A percentile compares a stretch with the other conserved stretches of the same genome.
phyloP scores from a whole-genome alignment of 2,329 filamentous ascomycete species.

The Magnaporthiopsis poae region DNA sequence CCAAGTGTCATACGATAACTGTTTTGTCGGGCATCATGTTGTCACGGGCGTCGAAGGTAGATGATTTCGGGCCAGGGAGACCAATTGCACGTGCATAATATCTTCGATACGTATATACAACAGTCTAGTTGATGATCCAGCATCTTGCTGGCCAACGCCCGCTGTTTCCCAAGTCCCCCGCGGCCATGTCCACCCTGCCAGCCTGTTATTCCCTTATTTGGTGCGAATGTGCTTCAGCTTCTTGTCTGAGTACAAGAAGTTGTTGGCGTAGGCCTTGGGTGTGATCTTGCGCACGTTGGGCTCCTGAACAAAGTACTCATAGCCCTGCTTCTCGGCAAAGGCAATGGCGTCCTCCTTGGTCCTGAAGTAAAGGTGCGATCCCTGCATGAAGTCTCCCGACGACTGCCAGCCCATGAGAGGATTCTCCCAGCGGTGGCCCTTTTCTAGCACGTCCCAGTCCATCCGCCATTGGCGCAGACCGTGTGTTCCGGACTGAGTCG shows the following conservation, averaged over 20 bases:
- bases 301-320: constrained; percentile 98
- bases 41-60: background rate
- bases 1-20: background rate
- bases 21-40: no score
- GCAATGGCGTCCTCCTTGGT: constrained; percentile 86
- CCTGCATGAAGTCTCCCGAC: constrained; percentile 88
- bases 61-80: background rate
- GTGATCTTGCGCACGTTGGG: constrained; percentile 77
- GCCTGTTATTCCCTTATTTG: constrained; percentile 44
- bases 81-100: background rate
- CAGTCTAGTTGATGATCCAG: background rate
- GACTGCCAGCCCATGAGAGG: constrained; percentile 98
- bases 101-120: background rate
- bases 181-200: no score
- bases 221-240: constrained; percentile 82
- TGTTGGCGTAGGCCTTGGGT: constrained; percentile 93
- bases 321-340: constrained; percentile 97
- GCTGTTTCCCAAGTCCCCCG: background rate
- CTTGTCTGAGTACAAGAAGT: constrained; percentile 76
- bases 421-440: constrained; percentile 97
- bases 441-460: constrained; percentile 91
- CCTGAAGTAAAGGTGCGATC: constrained; percentile 81
- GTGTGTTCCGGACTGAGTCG: constrained; percentile 89
- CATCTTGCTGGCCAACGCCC: background rate
- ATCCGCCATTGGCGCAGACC: constrained; percentile 81